Percentiles rank a stretch among this genome's conserved stretches.
Evolutionary conservation across 2,329 filamentous ascomycete species (phyloP).

Genomic region (Endoconidiophora laricicola): DNA sequence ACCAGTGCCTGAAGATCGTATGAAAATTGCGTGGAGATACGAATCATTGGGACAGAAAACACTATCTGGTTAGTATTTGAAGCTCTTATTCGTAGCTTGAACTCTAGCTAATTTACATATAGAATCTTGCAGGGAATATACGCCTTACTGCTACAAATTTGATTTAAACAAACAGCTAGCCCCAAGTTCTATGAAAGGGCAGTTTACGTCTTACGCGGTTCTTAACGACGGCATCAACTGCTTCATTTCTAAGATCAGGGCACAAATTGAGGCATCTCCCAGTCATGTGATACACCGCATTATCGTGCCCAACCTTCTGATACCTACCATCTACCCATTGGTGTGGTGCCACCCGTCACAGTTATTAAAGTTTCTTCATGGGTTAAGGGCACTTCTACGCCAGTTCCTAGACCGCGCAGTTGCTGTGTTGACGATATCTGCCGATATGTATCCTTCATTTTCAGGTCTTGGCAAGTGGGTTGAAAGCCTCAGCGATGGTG

Average conservation of each 20-base stretch:
- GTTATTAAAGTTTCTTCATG: constrained; percentile 67
- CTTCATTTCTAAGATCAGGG: constrained; percentile 43
- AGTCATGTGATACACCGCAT: constrained; percentile 57
- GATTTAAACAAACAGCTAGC: constrained; percentile 50
- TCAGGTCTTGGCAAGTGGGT: constrained; percentile 71
- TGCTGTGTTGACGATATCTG: constrained; percentile 58
- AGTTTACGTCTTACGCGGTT: constrained; percentile 25
- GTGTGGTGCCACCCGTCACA: constrained; percentile 51
- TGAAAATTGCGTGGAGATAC: constrained; percentile 99
- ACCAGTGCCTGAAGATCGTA: constrained; percentile 34
- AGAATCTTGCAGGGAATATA: constrained; percentile 14
- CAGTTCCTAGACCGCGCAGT: constrained; percentile 48
- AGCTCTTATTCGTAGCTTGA: not conserved
- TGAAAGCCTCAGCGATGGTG: constrained; percentile 69
- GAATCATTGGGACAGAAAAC: constrained; percentile 52
- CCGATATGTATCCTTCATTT: constrained; percentile 61
- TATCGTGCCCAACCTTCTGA: constrained; percentile 69
- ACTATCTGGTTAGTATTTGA: not conserved
- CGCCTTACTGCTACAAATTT: constrained; percentile 54
- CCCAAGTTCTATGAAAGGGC: constrained; percentile 30
- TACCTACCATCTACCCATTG: constrained; percentile 67
- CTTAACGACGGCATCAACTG: constrained; percentile 19
- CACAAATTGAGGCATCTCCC: constrained; percentile 38
- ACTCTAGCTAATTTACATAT: not conserved
- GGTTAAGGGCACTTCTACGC: constrained; percentile 57